A percentile compares a stretch with the other conserved stretches of the same genome.
These are phyloP conservation scores for Solanum commersonii DNA, from an alignment of 257 asterid species.

Conservation along the genomic window DNA sequence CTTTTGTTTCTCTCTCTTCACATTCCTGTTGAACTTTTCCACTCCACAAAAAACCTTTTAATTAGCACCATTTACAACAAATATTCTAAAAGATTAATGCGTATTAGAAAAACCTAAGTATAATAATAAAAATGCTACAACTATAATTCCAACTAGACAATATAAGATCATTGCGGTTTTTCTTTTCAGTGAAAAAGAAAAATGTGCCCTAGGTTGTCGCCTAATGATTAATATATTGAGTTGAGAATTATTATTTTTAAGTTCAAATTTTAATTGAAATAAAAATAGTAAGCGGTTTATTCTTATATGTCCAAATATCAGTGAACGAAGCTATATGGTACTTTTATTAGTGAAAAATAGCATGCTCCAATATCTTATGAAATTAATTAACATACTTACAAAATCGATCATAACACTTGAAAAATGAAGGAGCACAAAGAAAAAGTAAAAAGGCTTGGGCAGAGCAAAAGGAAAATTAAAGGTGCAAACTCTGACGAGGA, in stretches of 20 bases:
- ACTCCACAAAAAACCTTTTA: neutral
- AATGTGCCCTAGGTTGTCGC: no score
- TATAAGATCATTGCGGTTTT: neutral
- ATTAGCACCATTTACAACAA: neutral
- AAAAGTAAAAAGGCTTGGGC: neutral
- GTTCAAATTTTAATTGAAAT: neutral
- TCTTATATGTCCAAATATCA: neutral
- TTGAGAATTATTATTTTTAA: neutral
- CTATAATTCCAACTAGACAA: neutral
- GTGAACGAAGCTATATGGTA: neutral
- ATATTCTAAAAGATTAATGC: neutral
- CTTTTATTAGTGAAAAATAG: neutral
- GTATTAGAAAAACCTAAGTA: neutral
- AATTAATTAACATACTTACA: neutral
- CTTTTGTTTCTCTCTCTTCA: neutral
- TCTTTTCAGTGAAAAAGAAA: neutral
- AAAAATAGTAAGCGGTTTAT: neutral
- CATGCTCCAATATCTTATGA: neutral
- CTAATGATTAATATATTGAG: neutral
- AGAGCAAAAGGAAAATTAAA: slow-evolving; percentile 3
- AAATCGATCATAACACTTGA: neutral
- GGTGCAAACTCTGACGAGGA: slow-evolving; percentile 4
- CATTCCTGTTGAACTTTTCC: neutral
- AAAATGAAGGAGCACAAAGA: neutral
- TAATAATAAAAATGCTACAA: neutral